Evolutionary conservation across 768 basidiomycete genomes (phyloP), one percentile per base, ranked within the genome.

Genomic region (Russula olivacea): DNA sequence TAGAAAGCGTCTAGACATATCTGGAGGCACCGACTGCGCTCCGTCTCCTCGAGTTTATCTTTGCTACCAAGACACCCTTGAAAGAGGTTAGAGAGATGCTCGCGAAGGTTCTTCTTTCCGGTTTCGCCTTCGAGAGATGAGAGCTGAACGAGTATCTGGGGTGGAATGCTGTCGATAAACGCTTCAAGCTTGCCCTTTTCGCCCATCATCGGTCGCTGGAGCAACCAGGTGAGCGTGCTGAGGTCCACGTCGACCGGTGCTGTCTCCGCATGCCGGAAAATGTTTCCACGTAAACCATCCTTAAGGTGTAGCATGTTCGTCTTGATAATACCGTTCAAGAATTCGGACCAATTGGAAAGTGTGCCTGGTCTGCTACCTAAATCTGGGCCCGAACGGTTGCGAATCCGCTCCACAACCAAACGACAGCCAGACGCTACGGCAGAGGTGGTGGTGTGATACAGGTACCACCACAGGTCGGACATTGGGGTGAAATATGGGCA

Each of bases 401-500:
- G 52, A 19, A 61, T 19, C 23, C 0, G 10, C 21, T 11, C 28
- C 11, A 36, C 2, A 4, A 38, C 7, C 32, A 32, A 32, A 28
- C 23, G 23, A 28, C 34, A 10, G 21, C 43, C n/a, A 6, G 25
- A 25, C 17, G 45, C 40, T 6, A 3, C 0, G 10, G 25, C 32
- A 28, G 32, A 25, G 59, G 36, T 12, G 17, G n/a, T 38, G 3
- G 23, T 10, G 43, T 62, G 55, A 32, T 47, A 38, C 10, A 51
- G 8, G 36, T 55, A 36, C 60, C 59, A 65, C 48, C 50, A 40
- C 17, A 15, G 4, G 21, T 28, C 28, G n/a, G 65, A 64, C 51
- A 66, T 52, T 9, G 62, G 65, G 11, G 65, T 66, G 21, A 52
- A 52, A 55, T 66, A 66, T 21, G 65, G 65, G 40, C 55, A 63